phyloP scores from a whole-genome alignment of 2,329 filamentous ascomycete species.

The Calonectria henricotiae region DNA sequence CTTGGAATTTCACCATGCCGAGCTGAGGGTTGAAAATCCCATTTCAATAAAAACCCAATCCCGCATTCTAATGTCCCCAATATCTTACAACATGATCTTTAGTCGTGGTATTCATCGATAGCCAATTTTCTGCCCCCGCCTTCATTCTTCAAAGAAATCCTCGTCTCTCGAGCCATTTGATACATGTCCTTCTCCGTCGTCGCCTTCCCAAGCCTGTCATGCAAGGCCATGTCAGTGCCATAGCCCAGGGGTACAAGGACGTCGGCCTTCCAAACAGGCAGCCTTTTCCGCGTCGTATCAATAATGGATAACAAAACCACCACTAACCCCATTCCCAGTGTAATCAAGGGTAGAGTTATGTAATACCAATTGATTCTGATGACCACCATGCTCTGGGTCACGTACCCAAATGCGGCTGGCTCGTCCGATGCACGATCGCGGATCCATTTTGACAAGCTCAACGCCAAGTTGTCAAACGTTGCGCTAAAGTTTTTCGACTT shows the following conservation, averaged over 20 bases:
- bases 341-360: background rate
- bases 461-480: constrained; percentile 21
- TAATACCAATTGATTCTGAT: constrained; percentile 30
- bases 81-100: too few relatives aligned
- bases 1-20: too few relatives aligned
- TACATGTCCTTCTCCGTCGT: background rate
- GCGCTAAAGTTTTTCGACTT: background rate
- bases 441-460: constrained; percentile 41
- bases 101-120: background rate
- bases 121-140: background rate
- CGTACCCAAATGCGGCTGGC: background rate
- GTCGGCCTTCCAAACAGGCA: constrained; percentile 20
- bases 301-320: constrained; percentile 17
- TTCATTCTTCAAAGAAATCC: background rate
- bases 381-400: background rate
- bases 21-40: too few relatives aligned
- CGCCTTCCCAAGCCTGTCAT: background rate
- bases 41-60: too few relatives aligned
- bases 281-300: constrained; percentile 10
- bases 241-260: constrained; percentile 16
- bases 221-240: background rate
- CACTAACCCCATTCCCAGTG: background rate
- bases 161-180: background rate
- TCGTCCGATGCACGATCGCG: constrained; percentile 18
- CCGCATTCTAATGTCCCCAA: too few relatives aligned